Percentiles rank a stretch among this genome's conserved stretches.
Evolutionary conservation across 768 basidiomycete species (phyloP).

Genomic region (Serendipita indica): DNA sequence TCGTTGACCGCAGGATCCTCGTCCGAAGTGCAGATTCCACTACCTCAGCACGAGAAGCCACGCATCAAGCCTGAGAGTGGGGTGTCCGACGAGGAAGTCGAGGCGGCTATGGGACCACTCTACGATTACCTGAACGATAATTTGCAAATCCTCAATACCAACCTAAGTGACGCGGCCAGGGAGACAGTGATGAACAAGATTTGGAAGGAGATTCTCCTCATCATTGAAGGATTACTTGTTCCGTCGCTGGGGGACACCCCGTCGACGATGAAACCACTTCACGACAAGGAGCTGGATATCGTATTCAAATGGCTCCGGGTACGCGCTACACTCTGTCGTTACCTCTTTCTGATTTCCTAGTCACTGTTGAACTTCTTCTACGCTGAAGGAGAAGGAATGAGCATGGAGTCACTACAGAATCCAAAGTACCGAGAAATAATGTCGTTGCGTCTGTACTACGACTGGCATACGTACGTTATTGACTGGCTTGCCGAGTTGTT

Average conservation of each 20-base stretch:
- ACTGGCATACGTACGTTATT: conserved; percentile 71
- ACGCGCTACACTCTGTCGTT: conserved; percentile 11
- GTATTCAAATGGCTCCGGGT: conserved; percentile 99
- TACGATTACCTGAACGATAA: conserved; percentile 97
- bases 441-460: conserved; percentile 87
- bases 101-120: conserved; percentile 75
- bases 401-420: conserved; percentile 76
- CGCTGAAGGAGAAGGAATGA: conserved; percentile 81
- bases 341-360: conserved; percentile 26
- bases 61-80: conserved; percentile 56
- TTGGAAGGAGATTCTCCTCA: conserved; percentile 88
- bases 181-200: conserved; percentile 83
- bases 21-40: conserved; percentile 61
- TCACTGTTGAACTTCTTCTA: conserved; percentile 93
- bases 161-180: conserved; percentile 69
- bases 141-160: conserved; percentile 77
- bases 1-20: conserved; percentile 44
- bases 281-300: conserved; percentile 93
- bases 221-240: conserved; percentile 77
- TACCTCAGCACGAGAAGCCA: conserved; percentile 60
- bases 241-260: conserved; percentile 75
- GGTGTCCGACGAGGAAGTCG: conserved; percentile 85
- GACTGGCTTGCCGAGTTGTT: not conserved
- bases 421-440: conserved; percentile 87
- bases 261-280: conserved; percentile 82